Evolutionary conservation across 1,284 basidiomycete species (phyloP), one percentile per base, ranked within the genome.

Genomic region (Ustilago xerochloae): DNA sequence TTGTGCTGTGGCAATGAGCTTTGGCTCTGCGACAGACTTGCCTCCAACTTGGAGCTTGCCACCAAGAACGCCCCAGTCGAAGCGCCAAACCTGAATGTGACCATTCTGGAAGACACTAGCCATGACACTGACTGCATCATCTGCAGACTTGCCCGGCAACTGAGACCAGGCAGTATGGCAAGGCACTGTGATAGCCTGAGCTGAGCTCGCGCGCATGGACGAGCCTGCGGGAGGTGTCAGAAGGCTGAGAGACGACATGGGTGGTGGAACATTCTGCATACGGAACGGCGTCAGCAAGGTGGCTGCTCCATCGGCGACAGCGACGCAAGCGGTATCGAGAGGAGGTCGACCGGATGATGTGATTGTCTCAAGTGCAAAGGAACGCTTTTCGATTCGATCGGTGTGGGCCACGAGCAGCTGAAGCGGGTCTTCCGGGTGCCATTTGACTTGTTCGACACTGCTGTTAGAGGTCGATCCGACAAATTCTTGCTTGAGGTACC

Each of bases 251-350:
- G 93, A 91, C 0, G 91, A 91, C 94, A 98, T 97, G 0, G 96
- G 97, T 18, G 96, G 96, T 4, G 96, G 96, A 1, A 96, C 89
- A 81, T 96, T 97, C 86, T 97, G 93, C 4, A 90, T 89, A 33
- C 94, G 89, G 87, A 99, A 98, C 4, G 96, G 92, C 0, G 96
- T 99, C 43, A 98, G 86, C 4, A 95, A 88, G 48, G 93, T 86
- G n/a, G 87, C 87, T 2, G 89, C 91, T 71, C 95, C 96, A 82
- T 99, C 95, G n/a, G 94, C 85, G 6, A 98, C 94, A 1, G 90
- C 93, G 13, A 97, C 93, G 8, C 90, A 88, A 1, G 93, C 95
- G 0, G 92, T 92, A 82, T 94, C 92, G 30, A 88, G 83, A 0
- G 93, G 92, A 33, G 90, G 89, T n/a, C 84, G 81, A 10, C 89